Percentiles rank a stretch among this genome's conserved stretches.
Conservation (phyloP, 352 stramenopile species). For the Phytophthora litchii region DNA sequence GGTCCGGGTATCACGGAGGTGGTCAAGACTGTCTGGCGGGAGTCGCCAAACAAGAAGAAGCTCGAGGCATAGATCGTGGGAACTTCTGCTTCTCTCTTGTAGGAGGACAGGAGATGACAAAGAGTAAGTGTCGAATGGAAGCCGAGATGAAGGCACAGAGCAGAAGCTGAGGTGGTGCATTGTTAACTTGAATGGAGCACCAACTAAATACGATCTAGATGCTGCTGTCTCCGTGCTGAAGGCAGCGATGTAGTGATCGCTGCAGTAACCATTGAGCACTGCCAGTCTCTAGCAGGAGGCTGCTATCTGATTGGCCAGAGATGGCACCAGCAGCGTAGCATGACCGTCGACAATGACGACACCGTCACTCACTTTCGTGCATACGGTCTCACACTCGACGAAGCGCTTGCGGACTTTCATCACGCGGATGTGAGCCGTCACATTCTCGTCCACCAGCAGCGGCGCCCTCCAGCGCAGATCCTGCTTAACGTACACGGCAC, state of each 20-base stretch:
- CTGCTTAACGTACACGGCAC: conserved; percentile 79
- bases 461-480: conserved; percentile 66
- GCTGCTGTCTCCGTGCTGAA: neutral
- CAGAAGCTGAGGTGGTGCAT: conserved; percentile 19
- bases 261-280: neutral
- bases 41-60: conserved; percentile 76
- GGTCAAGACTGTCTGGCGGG: conserved; percentile 87
- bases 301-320: conserved; percentile 8
- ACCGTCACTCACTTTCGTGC: conserved; percentile 49
- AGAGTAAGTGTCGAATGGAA: conserved; percentile 21
- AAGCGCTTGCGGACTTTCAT: conserved; percentile 67
- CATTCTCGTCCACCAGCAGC: conserved; percentile 65
- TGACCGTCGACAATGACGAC: conserved; percentile 68
- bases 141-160: conserved; percentile 28
- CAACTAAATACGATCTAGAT: conserved; percentile 20
- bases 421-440: conserved; percentile 68
- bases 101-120: neutral
- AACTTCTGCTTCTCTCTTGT: conserved; percentile 1
- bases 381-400: conserved; percentile 76
- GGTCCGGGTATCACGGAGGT: conserved; percentile 87
- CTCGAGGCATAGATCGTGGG: conserved; percentile 29
- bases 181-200: conserved; percentile 20
- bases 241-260: neutral
- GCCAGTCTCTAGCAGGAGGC: neutral
- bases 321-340: conserved; percentile 66